Percentiles rank a stretch among this genome's conserved stretches.
Evolutionary conservation across 2,329 filamentous ascomycete species (phyloP).

Genomic region (Blumeriella jaapii): DNA sequence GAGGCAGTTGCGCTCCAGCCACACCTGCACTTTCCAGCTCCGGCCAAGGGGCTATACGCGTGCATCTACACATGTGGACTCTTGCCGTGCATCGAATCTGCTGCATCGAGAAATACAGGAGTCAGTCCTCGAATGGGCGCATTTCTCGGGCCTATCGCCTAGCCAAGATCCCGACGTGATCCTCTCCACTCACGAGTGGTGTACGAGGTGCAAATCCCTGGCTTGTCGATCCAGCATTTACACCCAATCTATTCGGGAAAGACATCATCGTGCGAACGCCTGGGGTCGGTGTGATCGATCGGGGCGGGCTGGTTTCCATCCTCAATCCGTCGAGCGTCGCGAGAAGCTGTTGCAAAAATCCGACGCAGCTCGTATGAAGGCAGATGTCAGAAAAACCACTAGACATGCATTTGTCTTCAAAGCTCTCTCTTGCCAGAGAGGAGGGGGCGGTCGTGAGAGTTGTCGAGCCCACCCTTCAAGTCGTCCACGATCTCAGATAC

Average conservation of each 20-base stretch:
- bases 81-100: constrained; percentile 26
- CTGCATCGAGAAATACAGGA: constrained; percentile 15
- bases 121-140: constrained; percentile 71
- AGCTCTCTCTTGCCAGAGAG: constrained; percentile 27
- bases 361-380: constrained; percentile 24
- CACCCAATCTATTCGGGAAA: constrained; percentile 15
- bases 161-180: constrained; percentile 68
- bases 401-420: constrained; percentile 29
- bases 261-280: constrained; percentile 16
- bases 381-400: constrained; percentile 25
- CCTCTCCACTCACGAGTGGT: constrained; percentile 68
- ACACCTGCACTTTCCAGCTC: constrained; percentile 19
- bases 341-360: constrained; percentile 23
- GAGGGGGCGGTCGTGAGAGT: constrained; percentile 24
- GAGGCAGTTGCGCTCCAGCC: constrained; percentile 11
- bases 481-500: constrained; percentile 28
- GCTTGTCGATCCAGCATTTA: constrained; percentile 34
- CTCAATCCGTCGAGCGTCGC: constrained; percentile 24
- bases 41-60: constrained; percentile 26
- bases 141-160: constrained; percentile 81
- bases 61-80: constrained; percentile 26
- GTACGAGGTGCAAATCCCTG: constrained; percentile 72
- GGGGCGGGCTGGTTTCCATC: constrained; percentile 25
- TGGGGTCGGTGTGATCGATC: constrained; percentile 24
- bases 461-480: constrained; percentile 27